These are phyloP conservation scores for Tinospora cordifolia DNA, from an alignment of 164 flowering plant genomes.

Conservation along the genomic window DNA sequence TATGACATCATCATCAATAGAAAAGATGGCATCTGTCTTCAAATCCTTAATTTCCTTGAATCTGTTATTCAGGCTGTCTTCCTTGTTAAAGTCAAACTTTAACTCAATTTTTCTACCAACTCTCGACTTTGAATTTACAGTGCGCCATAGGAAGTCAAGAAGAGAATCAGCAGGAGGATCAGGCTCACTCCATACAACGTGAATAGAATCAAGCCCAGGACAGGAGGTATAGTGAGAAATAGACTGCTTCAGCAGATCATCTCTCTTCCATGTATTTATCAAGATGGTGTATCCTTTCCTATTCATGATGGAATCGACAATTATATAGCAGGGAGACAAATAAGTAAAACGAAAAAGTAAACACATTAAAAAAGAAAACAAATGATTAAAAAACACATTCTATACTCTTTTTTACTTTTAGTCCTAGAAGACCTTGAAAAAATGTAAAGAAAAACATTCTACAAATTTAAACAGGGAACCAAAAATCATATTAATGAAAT, in stretches of 20 bases:
- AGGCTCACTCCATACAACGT: constrained; percentile 93
- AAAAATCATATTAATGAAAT: no score
- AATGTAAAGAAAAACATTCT: no score
- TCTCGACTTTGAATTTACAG: constrained; percentile 34
- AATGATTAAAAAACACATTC: no score
- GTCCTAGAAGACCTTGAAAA: no score
- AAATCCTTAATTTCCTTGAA: constrained; percentile 74
- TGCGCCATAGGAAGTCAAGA: constrained; percentile 27
- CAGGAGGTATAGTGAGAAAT: constrained; percentile 69
- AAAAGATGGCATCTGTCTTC: constrained; percentile 73
- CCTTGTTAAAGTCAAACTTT: constrained; percentile 62
- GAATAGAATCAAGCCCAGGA: constrained; percentile 60
- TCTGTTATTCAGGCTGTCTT: constrained; percentile 91
- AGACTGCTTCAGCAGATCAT: constrained; percentile 82
- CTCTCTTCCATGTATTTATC: constrained; percentile 91
- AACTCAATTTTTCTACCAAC: constrained; percentile 44
- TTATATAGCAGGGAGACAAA: no score
- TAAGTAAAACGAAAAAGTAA: no score
- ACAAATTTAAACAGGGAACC: no score
- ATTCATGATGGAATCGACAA: constrained; percentile 9
- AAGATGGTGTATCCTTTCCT: constrained; percentile 72
- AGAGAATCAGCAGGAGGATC: constrained; percentile 63
- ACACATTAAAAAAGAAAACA: no score
- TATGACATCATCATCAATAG: constrained; percentile 88
- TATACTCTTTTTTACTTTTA: no score